Evolutionary conservation across 345 rosid genomes (phyloP).

Genomic region (Linum tenue): DNA sequence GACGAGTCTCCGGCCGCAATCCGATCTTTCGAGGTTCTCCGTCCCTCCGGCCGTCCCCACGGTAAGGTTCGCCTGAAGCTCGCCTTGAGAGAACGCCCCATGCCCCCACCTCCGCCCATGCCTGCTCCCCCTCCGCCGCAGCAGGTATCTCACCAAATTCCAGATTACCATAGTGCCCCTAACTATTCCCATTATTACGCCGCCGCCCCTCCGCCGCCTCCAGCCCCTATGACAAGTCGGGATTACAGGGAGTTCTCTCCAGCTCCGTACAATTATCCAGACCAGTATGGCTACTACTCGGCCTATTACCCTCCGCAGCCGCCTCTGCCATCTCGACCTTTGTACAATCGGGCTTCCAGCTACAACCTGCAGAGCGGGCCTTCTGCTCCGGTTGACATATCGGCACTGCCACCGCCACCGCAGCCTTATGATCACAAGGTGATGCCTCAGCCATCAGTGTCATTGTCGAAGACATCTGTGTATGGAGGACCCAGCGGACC

Average conservation of each 20-base stretch:
- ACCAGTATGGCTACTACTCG: slow-evolving; percentile 25
- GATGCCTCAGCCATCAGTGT: not conserved
- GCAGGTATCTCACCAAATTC: not conserved
- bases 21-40: slow-evolving; percentile 2
- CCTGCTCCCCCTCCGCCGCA: not conserved
- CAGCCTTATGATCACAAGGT: slow-evolving; percentile 31
- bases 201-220: slow-evolving; percentile 29
- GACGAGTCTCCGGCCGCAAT: not conserved
- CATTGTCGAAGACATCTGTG: slow-evolving; percentile 15
- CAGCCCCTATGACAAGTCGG: slow-evolving; percentile 15
- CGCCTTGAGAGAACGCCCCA: slow-evolving; percentile 8
- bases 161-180: slow-evolving; percentile 33
- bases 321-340: slow-evolving; percentile 35
- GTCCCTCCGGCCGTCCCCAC: slow-evolving; percentile 19
- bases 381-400: slow-evolving; percentile 39
- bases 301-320: slow-evolving; percentile 29
- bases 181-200: slow-evolving; percentile 34
- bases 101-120: slow-evolving; percentile 20
- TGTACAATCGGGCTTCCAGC: slow-evolving; percentile 30
- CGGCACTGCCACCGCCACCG: slow-evolving; percentile 1
- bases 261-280: slow-evolving; percentile 18
- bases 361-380: slow-evolving; percentile 25
- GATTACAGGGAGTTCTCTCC: slow-evolving; percentile 34
- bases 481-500: slow-evolving; percentile 36
- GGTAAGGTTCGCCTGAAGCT: slow-evolving; percentile 15